Base-by-base conservation (phyloP, 306 rosid species). In the Medicago truncatula region DNA sequence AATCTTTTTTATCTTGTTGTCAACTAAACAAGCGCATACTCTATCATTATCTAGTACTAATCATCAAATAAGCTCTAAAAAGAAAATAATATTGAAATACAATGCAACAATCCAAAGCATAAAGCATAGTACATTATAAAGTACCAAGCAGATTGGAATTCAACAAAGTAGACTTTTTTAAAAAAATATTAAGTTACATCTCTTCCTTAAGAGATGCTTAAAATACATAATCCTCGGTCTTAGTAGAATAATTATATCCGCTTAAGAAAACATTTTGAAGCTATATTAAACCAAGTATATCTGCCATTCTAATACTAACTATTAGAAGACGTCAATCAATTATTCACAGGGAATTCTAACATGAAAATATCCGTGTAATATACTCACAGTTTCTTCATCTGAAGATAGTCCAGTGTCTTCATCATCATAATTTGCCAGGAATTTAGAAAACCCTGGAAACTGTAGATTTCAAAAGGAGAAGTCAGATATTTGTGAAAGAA, bases 361-460 rank as follows among this genome's bases (percentile, higher is more conserved):
- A 31, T 25, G 43, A 12, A 76, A 64, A 61, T 40, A n/a, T 77
- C 36, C 52, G 36, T 13, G 62, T 66, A 74, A 62, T 52, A 28
- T 50, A 88, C 97, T 95, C 85, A 90, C 97, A 75, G 50, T 20
- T 57, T 85, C 89, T 67, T 85, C 89, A 47, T 84, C 80, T 80
- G 80, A 65, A 52, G 52, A 49, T 53, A 66, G 81, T 77, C 78
- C 52, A 60, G 49, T 73, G 44, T 34, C 54, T 78, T 83, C 76
- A 21, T 86, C 76, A 21, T 86, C 75, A 73, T 85, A 66, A 76
- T 81, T 78, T 81, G 85, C 84, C 36, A 90, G 82, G 78, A 90
- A 89, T 73, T 78, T 80, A 36, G 86, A 79, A 83, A 92, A 95
- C 67, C 80, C 65, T 15, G 86, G 88, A 88, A 92, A 92, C 99